Base-by-base conservation (phyloP, 768 basidiomycete species). In the Pluteus cervinus region DNA sequence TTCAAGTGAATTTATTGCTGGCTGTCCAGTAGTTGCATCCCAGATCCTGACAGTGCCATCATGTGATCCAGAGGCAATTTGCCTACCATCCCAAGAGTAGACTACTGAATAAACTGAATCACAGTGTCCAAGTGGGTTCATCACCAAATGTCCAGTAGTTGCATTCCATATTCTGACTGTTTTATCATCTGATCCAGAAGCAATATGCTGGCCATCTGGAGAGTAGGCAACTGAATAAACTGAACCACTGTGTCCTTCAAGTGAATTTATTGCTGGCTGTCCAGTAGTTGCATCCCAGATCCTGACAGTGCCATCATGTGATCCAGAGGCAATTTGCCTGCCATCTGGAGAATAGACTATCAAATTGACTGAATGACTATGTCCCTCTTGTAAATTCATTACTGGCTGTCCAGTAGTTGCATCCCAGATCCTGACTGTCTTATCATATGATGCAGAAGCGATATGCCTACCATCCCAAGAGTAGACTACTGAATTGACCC, bases 281-380 rank as follows among this genome's bases (percentile, higher is more conserved):
- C n/a, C n/a, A n/a, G n/a, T n/a, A 32, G 16, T 32, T 7, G 10
- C 31, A 32, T 32, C 31, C 31, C 31, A 32, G 31, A 32, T 32
- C 16, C 14, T 6, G 4, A 12, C 15, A 10, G 10, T 12, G 10
- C 15, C 31, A 36, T 7, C 21, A 36, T n/a, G n/a, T n/a, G n/a
- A n/a, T n/a, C n/a, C n/a, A n/a, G n/a, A n/a, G n/a, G n/a, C n/a
- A n/a, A n/a, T n/a, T n/a, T n/a, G n/a, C n/a, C n/a, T n/a, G n/a
- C n/a, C n/a, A n/a, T n/a, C n/a, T n/a, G n/a, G n/a, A n/a, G n/a
- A n/a, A n/a, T n/a, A n/a, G n/a, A n/a, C n/a, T n/a, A n/a, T n/a
- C n/a, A n/a, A n/a, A n/a, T n/a, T n/a, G n/a, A n/a, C n/a, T n/a
- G n/a, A n/a, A n/a, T n/a, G n/a, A n/a, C n/a, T n/a, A n/a, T 32